phyloP scores from a whole-genome alignment of 2,329 filamentous ascomycete species.

The Gaeumannomyces sp. region DNA sequence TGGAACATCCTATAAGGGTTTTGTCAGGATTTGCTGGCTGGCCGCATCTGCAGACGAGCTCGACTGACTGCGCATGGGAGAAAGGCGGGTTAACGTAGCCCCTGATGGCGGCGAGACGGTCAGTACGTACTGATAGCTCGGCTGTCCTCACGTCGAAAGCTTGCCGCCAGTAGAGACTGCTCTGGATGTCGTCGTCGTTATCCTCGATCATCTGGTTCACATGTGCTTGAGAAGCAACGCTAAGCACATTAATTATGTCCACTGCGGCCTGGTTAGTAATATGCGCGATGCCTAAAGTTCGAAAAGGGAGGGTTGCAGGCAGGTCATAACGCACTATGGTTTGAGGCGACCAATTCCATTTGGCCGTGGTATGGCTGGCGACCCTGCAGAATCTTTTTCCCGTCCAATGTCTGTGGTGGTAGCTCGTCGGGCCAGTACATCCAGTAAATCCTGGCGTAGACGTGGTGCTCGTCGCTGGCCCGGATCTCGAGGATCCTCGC shows the following conservation, averaged over 20 bases:
- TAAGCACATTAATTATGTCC: conserved; percentile 69
- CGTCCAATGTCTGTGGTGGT: conserved; percentile 46
- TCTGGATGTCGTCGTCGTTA: conserved; percentile 57
- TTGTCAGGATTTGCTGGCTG: conserved; percentile 57
- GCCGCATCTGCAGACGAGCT: conserved; percentile 51
- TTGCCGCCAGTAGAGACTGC: conserved; percentile 58
- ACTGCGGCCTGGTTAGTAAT: conserved; percentile 32
- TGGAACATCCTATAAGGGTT: conserved; percentile 50
- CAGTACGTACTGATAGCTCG: conserved; percentile 49
- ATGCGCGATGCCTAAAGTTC: neutral
- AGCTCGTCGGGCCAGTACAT: conserved; percentile 72
- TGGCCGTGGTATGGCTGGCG: conserved; percentile 61
- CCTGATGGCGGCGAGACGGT: neutral
- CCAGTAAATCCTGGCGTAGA: conserved; percentile 72
- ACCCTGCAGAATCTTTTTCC: conserved; percentile 43
- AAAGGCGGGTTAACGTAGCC: neutral
- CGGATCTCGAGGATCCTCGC: conserved; percentile 72
- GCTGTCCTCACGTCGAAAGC: conserved; percentile 51
- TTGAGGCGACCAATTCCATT: conserved; percentile 64
- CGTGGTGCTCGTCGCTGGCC: conserved; percentile 63
- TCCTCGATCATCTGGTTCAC: conserved; percentile 65
- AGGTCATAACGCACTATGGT: conserved; percentile 49
- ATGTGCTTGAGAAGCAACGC: conserved; percentile 54
- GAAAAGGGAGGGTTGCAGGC: no score
- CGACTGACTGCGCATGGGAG: conserved; percentile 38